Evolutionary conservation across 2,329 filamentous ascomycete species (phyloP).

Genomic region (Colletotrichum somersetense): DNA sequence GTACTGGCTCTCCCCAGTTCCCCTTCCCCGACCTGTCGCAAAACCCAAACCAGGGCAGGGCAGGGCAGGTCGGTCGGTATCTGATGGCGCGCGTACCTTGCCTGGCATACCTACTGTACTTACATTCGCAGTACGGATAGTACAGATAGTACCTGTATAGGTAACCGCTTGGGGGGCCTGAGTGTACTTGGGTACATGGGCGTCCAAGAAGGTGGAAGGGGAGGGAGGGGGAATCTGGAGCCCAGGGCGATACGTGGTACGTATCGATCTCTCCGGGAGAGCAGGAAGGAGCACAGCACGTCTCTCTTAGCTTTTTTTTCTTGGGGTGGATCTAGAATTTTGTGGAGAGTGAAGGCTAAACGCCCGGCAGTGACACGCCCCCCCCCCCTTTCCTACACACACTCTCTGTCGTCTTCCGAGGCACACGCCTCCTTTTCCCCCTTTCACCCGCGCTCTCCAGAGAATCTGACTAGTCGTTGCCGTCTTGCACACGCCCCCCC

Average conservation of each 20-base stretch:
- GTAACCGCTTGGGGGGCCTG: not conserved
- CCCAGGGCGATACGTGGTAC: slow-evolving; percentile 4
- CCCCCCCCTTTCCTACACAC: not conserved
- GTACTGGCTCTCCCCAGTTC: slow-evolving; percentile 8
- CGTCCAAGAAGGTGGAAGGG: slow-evolving; percentile 9
- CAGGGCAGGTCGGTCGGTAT: slow-evolving; percentile 2
- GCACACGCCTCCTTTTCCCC: slow-evolving; percentile 19
- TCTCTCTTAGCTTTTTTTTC: slow-evolving; percentile 40
- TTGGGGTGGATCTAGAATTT: slow-evolving; percentile 1
- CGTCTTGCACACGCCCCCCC: not conserved
- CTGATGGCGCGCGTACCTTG: too few species aligned
- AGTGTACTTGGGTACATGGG: slow-evolving; percentile 5
- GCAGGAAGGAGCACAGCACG: slow-evolving; percentile 39
- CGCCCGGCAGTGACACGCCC: slow-evolving; percentile 2
- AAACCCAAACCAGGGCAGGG: slow-evolving; percentile 8
- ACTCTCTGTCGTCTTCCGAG: slow-evolving; percentile 2
- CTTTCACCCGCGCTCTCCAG: slow-evolving; percentile 24
- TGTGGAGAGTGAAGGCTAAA: slow-evolving; percentile 28
- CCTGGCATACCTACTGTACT: too few species aligned
- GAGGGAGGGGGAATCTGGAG: not conserved
- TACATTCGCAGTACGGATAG: too few species aligned
- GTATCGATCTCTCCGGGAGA: slow-evolving; percentile 37
- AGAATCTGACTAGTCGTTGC: slow-evolving; percentile 9
- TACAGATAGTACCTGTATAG: too few species aligned
- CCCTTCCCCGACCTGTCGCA: slow-evolving; percentile 16